Percentiles rank a stretch among this genome's conserved stretches.
Conservation (phyloP, 495 filamentous ascomycete species). For the Aspergillus cavernicola region DNA sequence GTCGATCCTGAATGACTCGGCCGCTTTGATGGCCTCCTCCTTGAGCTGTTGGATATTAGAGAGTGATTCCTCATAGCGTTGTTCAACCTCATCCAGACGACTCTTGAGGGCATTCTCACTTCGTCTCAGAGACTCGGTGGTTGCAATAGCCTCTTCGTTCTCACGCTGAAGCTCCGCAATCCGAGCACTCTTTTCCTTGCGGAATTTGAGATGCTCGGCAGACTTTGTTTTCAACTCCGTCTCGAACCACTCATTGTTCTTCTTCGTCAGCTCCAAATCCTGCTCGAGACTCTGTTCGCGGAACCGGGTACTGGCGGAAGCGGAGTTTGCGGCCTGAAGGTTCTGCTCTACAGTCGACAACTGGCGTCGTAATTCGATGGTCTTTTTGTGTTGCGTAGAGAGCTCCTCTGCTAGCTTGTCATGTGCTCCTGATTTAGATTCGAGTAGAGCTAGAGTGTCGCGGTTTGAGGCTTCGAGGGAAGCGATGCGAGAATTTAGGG, state of each 20-base stretch:
- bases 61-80: constrained; percentile 80
- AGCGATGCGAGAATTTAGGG: constrained; percentile 71
- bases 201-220: constrained; percentile 79
- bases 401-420: constrained; percentile 83
- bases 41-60: constrained; percentile 76
- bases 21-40: constrained; percentile 70
- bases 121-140: constrained; percentile 68
- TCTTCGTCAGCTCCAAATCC: constrained; percentile 79
- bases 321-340: constrained; percentile 73
- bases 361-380: constrained; percentile 74
- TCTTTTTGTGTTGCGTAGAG: constrained; percentile 81
- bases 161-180: constrained; percentile 83
- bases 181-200: constrained; percentile 88
- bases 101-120: constrained; percentile 76
- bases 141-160: constrained; percentile 77
- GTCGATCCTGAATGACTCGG: constrained; percentile 80
- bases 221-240: constrained; percentile 84
- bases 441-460: constrained; percentile 80
- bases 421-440: constrained; percentile 83
- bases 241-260: constrained; percentile 89
- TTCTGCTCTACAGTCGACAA: constrained; percentile 75
- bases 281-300: constrained; percentile 84
- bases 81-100: constrained; percentile 76
- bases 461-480: constrained; percentile 88
- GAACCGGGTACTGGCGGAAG: constrained; percentile 73